Evolutionary conservation across 2,329 filamentous ascomycete genomes (phyloP).

Genomic region (Epichloe typhina): DNA sequence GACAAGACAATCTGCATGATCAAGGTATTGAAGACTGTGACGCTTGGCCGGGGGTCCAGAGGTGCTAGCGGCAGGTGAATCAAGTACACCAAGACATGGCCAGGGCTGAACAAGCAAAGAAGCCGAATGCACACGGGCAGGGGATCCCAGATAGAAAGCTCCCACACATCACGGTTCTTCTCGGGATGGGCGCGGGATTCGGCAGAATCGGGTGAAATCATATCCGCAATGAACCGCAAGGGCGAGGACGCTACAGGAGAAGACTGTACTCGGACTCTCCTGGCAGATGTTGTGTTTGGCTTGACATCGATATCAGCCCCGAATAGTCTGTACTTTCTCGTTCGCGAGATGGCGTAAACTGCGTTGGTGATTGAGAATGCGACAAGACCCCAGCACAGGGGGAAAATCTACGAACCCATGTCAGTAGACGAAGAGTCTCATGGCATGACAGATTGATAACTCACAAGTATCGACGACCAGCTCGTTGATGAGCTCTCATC

Average conservation of each 20-base stretch:
- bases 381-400: slow-evolving; percentile 54
- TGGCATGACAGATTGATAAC: slow-evolving; percentile 12
- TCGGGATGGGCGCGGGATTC: slow-evolving; percentile 76
- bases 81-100: slow-evolving; percentile 83
- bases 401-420: slow-evolving; percentile 40
- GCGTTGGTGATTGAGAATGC: slow-evolving; percentile 61
- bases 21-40: slow-evolving; percentile 76
- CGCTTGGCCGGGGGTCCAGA: slow-evolving; percentile 68
- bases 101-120: slow-evolving; percentile 85
- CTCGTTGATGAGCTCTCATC: slow-evolving; percentile 49
- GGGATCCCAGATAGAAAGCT: slow-evolving; percentile 87
- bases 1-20: slow-evolving; percentile 64
- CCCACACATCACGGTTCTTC: slow-evolving; percentile 79
- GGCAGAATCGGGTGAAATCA: slow-evolving; percentile 57
- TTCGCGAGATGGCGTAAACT: slow-evolving; percentile 67
- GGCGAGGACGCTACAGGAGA: slow-evolving; percentile 69
- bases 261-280: slow-evolving; percentile 77
- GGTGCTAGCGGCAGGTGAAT: slow-evolving; percentile 68
- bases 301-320: slow-evolving; percentile 67
- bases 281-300: slow-evolving; percentile 72
- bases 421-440: not conserved
- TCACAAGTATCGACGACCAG: slow-evolving; percentile 48
- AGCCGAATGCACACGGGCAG: slow-evolving; percentile 69
- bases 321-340: slow-evolving; percentile 81
- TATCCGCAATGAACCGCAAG: slow-evolving; percentile 55